These are phyloP conservation scores for Scytalidium lignicola DNA, from an alignment of 2,329 filamentous ascomycete genomes.

Conservation along the genomic window DNA sequence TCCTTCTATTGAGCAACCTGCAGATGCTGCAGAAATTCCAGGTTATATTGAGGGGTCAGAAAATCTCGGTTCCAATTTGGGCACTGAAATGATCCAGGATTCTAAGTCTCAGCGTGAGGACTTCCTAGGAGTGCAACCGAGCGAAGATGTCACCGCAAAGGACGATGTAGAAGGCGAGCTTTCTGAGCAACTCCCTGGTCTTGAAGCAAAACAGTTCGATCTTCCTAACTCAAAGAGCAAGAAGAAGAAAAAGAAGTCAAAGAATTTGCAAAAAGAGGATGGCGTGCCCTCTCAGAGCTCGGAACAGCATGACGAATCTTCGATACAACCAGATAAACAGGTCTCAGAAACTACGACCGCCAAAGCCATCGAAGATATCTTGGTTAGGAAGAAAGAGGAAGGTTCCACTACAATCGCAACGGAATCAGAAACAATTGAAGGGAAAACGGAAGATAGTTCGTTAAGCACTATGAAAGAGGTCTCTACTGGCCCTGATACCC, in stretches of 20 bases:
- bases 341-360: neutral
- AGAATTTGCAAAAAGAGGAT: conserved; percentile 1
- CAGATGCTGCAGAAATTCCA: neutral
- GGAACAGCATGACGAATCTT: neutral
- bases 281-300: too few relatives aligned
- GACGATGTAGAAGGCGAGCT: neutral
- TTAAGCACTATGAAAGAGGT: too few relatives aligned
- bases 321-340: neutral
- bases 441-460: too few relatives aligned
- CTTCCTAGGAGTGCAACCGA: neutral
- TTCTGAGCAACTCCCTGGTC: neutral
- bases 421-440: too few relatives aligned
- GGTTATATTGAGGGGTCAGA: neutral
- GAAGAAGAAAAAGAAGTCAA: conserved; percentile 5
- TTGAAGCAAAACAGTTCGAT: neutral
- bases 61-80: neutral
- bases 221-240: conserved; percentile 1
- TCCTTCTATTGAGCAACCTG: neutral
- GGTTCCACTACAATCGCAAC: too few relatives aligned
- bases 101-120: neutral
- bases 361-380: neutral
- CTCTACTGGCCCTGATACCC: too few relatives aligned
- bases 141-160: neutral
- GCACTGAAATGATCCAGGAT: neutral
- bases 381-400: too few relatives aligned